Base-by-base conservation (phyloP, 2,329 filamentous ascomycete species). In the Colletotrichum tropicicola region DNA sequence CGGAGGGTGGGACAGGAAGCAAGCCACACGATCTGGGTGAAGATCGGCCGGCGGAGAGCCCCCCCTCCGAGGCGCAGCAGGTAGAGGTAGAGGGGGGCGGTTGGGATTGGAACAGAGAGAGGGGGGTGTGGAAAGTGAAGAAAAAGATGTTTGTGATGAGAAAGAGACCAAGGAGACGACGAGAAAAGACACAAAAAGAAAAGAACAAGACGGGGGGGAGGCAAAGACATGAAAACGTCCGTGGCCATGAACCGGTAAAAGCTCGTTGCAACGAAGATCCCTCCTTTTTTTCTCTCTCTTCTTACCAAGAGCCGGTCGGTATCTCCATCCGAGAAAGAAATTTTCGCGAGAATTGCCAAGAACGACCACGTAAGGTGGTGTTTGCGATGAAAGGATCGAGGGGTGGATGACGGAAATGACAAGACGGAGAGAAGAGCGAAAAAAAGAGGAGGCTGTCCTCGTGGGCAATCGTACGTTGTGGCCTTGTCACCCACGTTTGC, bases 201-300 rank as follows among this genome's bases (percentile, higher is more conserved):
- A 6, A 41, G 19, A 17, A 19, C n/a, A 43, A 35, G 12, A 35
- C 32, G 32, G 12, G 32, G 15, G n/a, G 19, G 39, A 43, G 19
- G 39, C 45, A 30, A 35, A 49, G 45, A 49, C 45, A 49, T 49
- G 45, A 49, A 52, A 52, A 52, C 48, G 48, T 52, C 32, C 21
- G 28, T 47, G 27, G 43, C 23, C 23, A 15, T 43, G 9, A 25
- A 21, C 32, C 23, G 23, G 51, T 61, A 48, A 19, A 17, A 28
- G 23, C 32, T 61, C 27, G 23, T 56, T 49, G 13, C 25, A 56
- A 32, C 43, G 59, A 32, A 28, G 44, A 45, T 44, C 21, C 21
- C 21, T 41, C 47, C 23, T 12, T 7, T 8, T 25, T 13, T 30
- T 15, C 10, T 19, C 9, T 17, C 9, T 41, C 10, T 41, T 41